These are phyloP conservation scores for Pisolithus sp. DNA, from an alignment of 768 basidiomycete genomes.

Conservation along the genomic window DNA sequence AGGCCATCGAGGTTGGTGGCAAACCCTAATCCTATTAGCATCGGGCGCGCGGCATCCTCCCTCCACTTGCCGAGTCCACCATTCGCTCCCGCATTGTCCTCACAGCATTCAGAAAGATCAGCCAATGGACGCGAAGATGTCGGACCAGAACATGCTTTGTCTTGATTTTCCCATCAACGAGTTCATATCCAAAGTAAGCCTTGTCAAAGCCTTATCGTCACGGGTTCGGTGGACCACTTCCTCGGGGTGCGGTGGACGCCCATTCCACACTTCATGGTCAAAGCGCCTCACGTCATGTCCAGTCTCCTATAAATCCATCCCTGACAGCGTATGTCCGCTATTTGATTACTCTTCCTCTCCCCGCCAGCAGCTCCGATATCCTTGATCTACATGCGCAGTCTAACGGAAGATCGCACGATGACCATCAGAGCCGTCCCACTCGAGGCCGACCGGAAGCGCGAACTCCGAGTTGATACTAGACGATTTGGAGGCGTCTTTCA, in stretches of 20 bases:
- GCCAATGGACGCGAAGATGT: not conserved
- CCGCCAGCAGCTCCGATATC: not conserved
- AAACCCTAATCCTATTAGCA: no score
- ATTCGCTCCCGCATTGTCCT: no score
- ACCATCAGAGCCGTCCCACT: conserved; percentile 7
- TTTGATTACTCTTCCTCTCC: not conserved
- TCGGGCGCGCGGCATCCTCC: no score
- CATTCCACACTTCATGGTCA: conserved; percentile 15
- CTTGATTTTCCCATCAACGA: not conserved
- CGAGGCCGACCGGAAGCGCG: not conserved
- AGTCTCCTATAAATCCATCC: conserved; percentile 13
- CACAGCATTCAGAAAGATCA: no score
- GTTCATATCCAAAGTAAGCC: not conserved
- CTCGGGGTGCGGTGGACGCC: not conserved
- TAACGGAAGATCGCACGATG: not conserved
- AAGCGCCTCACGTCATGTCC: conserved; percentile 13
- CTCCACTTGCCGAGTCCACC: no score
- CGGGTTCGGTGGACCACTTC: conserved; percentile 11
- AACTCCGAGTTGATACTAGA: conserved; percentile 16
- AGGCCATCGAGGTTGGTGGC: no score
- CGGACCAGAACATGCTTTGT: not conserved
- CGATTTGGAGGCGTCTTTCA: conserved; percentile 22
- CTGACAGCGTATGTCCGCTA: not conserved
- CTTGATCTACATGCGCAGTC: conserved; percentile 7
- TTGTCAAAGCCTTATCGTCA: conserved; percentile 9